Percentiles rank a stretch among this genome's conserved stretches.
These are phyloP conservation scores for Picea abies DNA, from an alignment of 83 land plant genomes.

Conservation along the genomic window DNA sequence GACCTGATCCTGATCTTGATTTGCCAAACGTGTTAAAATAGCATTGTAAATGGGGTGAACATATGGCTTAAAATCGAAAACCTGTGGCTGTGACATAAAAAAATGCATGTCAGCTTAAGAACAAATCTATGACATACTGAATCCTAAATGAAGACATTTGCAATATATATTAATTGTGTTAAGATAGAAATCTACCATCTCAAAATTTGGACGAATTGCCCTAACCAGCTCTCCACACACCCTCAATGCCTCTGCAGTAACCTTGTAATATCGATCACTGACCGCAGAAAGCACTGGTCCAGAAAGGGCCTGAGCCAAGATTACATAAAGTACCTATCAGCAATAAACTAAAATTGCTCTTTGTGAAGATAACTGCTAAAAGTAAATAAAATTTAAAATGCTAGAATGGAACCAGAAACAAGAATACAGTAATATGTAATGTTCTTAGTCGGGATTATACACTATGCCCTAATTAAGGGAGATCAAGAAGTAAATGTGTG, in stretches of 20 bases:
- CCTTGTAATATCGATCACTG: conserved; percentile 94
- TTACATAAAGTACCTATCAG: background rate
- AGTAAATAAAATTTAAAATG: background rate
- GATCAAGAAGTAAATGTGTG: background rate
- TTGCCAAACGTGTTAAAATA: conserved; percentile 87
- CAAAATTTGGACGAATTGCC: conserved; percentile 79
- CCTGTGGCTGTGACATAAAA: conserved; percentile 43
- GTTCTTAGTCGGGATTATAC: background rate
- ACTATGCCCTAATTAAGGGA: background rate
- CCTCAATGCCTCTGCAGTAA: conserved; percentile 95
- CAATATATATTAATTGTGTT: background rate
- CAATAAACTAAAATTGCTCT: background rate
- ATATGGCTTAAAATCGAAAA: conserved; percentile 77
- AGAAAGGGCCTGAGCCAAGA: conserved; percentile 64
- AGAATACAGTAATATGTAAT: background rate
- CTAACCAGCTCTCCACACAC: conserved; percentile 99
- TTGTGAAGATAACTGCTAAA: background rate
- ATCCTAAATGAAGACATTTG: background rate
- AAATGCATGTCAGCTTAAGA: background rate
- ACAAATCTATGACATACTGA: background rate
- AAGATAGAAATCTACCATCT: conserved; percentile 31
- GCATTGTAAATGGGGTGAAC: conserved; percentile 90
- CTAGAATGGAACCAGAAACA: background rate
- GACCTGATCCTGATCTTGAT: conserved; percentile 99
- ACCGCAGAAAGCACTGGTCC: conserved; percentile 88